These are phyloP conservation scores for Microbotryum silenes-acaulis DNA, from an alignment of 1,284 basidiomycete genomes.

Conservation along the genomic window DNA sequence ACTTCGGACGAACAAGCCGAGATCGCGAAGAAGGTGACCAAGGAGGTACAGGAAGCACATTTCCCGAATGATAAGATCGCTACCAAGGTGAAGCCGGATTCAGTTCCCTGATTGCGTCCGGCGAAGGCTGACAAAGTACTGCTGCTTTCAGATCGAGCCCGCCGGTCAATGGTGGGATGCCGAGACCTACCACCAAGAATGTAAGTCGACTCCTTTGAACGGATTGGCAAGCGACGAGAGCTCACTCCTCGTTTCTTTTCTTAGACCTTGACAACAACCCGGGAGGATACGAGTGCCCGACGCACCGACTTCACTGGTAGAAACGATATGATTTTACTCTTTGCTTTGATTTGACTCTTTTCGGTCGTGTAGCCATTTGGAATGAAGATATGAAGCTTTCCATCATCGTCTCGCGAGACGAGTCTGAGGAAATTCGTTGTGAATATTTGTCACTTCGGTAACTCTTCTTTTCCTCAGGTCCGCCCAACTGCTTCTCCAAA, in stretches of 20 bases:
- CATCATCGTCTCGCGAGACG: too few relatives aligned
- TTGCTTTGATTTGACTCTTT: background rate
- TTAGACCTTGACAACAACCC: conserved; percentile 59
- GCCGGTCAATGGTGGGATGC: conserved; percentile 71
- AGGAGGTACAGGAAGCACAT: conserved; percentile 76
- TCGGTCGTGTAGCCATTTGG: too few relatives aligned
- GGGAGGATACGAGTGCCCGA: conserved; percentile 53
- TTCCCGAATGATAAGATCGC: conserved; percentile 64
- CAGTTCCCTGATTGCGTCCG: too few relatives aligned
- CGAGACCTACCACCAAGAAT: conserved; percentile 77
- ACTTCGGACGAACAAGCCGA: conserved; percentile 65
- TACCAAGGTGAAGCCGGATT: conserved; percentile 44
- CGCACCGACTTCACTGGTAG: conserved; percentile 51
- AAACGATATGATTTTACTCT: background rate
- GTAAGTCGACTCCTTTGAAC: conserved; percentile 7
- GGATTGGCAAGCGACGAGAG: too few relatives aligned
- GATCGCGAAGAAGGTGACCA: conserved; percentile 69
- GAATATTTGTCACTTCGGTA: too few relatives aligned
- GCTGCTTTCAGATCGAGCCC: conserved; percentile 48
- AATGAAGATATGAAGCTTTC: too few relatives aligned
- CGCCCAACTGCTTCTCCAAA: too few relatives aligned
- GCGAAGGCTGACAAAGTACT: background rate
- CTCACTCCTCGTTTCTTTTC: background rate
- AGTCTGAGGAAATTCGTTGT: too few relatives aligned
- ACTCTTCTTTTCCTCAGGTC: too few relatives aligned